A percentile compares a stretch with the other conserved stretches of the same genome.
Evolutionary conservation across 805 yeast species (phyloP).

Genomic region (Zygoascus flipseniorum): DNA sequence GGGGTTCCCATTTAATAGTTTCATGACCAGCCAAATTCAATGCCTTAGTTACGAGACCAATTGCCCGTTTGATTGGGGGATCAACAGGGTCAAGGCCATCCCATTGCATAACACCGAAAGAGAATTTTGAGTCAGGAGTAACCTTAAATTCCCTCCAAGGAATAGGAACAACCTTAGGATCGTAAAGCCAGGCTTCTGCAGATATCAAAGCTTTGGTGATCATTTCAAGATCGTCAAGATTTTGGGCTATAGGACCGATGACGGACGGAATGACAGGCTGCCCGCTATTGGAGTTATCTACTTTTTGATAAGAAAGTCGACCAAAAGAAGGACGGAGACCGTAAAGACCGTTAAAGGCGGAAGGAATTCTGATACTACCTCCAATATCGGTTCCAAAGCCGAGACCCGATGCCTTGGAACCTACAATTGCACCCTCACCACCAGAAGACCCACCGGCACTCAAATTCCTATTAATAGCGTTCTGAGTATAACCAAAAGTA

Average conservation of each 20-base stretch:
- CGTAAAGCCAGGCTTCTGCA: conserved; percentile 39
- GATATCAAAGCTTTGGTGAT: conserved; percentile 33
- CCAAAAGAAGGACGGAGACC: conserved; percentile 42
- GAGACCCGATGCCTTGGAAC: conserved; percentile 37
- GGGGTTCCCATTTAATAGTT: conserved; percentile 23
- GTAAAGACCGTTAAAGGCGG: conserved; percentile 37
- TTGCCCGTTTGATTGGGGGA: conserved; percentile 42
- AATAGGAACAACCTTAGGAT: conserved; percentile 42
- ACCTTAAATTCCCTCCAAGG: conserved; percentile 34
- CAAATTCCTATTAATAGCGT: conserved; percentile 36
- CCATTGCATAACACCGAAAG: conserved; percentile 18
- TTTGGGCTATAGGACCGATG: conserved; percentile 40
- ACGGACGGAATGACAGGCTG: conserved; percentile 34
- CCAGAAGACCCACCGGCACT: conserved; percentile 50
- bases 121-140: conserved; percentile 22
- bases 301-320: conserved; percentile 16
- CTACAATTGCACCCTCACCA: conserved; percentile 44
- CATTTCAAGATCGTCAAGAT: conserved; percentile 33
- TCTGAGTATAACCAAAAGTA: conserved; percentile 38
- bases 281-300: conserved; percentile 30
- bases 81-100: conserved; percentile 41
- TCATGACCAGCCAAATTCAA: conserved; percentile 12
- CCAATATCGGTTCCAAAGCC: conserved; percentile 51
- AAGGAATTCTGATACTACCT: conserved; percentile 44
- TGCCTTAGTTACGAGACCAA: conserved; percentile 28